These are phyloP conservation scores for Kazachstania taianensis DNA, from an alignment of 805 yeast genomes.

Conservation along the genomic window DNA sequence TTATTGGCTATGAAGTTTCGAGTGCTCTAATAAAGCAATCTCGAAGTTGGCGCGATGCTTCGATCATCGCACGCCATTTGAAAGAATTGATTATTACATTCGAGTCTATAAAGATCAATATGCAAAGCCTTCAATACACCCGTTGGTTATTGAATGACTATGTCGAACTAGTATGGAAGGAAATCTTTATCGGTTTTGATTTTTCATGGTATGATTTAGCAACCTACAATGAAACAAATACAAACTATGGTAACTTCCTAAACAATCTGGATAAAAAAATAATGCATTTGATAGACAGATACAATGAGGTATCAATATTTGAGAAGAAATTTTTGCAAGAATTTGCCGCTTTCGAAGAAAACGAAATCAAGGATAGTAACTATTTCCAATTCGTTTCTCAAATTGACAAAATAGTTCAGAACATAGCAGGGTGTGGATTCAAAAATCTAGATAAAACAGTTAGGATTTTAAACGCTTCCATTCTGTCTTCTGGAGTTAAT, in stretches of 20 bases:
- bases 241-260: background rate
- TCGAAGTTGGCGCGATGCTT: constrained; percentile 39
- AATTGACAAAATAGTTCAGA: too few species aligned
- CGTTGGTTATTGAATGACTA: constrained; percentile 31
- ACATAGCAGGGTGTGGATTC: too few species aligned
- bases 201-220: constrained; percentile 47
- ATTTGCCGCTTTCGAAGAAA: constrained; percentile 1
- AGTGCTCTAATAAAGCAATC: constrained; percentile 38
- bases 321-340: constrained; percentile 2
- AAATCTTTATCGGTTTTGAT: constrained; percentile 29
- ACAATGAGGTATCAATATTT: constrained; percentile 29
- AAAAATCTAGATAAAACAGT: too few species aligned
- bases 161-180: constrained; percentile 25
- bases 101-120: constrained; percentile 21
- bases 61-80: constrained; percentile 48
- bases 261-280: background rate
- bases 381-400: too few species aligned
- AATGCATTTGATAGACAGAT: constrained; percentile 20
- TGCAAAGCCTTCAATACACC: too few species aligned
- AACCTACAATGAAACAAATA: constrained; percentile 5
- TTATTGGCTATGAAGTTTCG: constrained; percentile 50
- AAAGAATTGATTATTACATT: constrained; percentile 41
- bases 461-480: too few species aligned
- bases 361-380: background rate
- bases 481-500: too few species aligned